Conservation (phyloP, 2,329 filamentous ascomycete species). For the Ceratocystis cubensis region DNA sequence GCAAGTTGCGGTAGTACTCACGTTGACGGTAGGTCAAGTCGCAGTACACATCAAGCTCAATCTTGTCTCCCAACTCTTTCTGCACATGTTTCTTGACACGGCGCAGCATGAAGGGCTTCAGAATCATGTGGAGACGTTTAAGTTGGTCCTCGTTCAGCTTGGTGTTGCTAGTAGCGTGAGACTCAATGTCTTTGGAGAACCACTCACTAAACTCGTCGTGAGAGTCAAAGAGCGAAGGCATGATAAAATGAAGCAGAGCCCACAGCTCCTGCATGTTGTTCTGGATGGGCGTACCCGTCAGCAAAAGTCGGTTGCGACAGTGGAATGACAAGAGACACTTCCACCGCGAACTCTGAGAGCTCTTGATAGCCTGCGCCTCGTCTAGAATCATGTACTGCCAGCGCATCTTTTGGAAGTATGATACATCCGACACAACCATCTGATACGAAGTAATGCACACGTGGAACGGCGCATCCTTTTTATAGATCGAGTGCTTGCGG, state of each 20-base stretch:
- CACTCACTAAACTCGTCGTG: slow-evolving; percentile 88
- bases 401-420: slow-evolving; percentile 97
- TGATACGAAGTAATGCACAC: slow-evolving; percentile 96
- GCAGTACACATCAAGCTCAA: slow-evolving; percentile 91
- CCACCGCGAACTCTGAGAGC: slow-evolving; percentile 90
- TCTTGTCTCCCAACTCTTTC: slow-evolving; percentile 97
- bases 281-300: slow-evolving; percentile 95
- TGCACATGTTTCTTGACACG: slow-evolving; percentile 99
- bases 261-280: slow-evolving; percentile 99
- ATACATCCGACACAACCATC: slow-evolving; percentile 85
- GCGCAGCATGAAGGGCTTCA: slow-evolving; percentile 98
- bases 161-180: slow-evolving; percentile 96
- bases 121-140: slow-evolving; percentile 92
- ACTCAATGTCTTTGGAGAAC: slow-evolving; percentile 95
- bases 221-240: slow-evolving; percentile 96
- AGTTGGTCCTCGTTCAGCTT: slow-evolving; percentile 98
- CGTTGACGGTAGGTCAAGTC: slow-evolving; percentile 92
- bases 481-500: slow-evolving; percentile 91
- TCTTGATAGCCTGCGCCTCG: slow-evolving; percentile 98
- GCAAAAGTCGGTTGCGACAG: slow-evolving; percentile 81
- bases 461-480: slow-evolving; percentile 84
- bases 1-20: slow-evolving; percentile 79
- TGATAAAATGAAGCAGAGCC: slow-evolving; percentile 97
- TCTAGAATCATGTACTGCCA: slow-evolving; percentile 99
- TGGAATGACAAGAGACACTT: slow-evolving; percentile 89